These are phyloP conservation scores for Brassica carinata DNA, from an alignment of 345 rosid species.

Conservation along the genomic window DNA sequence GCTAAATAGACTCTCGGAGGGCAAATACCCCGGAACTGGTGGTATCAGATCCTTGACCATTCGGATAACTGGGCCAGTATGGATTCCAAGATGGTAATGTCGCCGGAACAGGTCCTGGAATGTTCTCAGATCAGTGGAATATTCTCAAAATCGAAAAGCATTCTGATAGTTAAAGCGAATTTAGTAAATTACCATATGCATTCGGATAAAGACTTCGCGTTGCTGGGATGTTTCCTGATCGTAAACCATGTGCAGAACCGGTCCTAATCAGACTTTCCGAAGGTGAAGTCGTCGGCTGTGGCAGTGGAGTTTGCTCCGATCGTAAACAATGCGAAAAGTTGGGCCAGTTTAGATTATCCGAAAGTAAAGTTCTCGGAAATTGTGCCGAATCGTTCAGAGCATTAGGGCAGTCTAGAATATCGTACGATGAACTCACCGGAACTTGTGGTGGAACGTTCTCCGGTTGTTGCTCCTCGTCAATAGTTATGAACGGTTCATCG, in stretches of 20 bases:
- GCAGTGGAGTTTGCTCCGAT: not conserved
- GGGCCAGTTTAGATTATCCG: not conserved
- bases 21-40: slow-evolving; percentile 39
- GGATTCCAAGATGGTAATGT: not conserved
- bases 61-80: not conserved
- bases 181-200: not conserved
- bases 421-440: not conserved
- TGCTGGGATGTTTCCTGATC: not conserved
- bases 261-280: not conserved
- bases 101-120: not conserved
- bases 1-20: not conserved
- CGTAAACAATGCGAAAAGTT: not conserved
- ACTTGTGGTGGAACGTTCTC: not conserved
- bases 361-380: not conserved
- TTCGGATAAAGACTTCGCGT: not conserved
- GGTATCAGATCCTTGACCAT: not conserved
- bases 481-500: not conserved
- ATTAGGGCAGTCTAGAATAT: not conserved
- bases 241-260: not conserved
- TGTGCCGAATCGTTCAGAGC: not conserved
- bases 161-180: too few species aligned
- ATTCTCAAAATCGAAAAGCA: not conserved
- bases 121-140: not conserved
- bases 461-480: not conserved
- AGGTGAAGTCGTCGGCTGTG: not conserved